A percentile compares a stretch with the other conserved stretches of the same genome.
Evolutionary conservation across 192 early-diverging fungal genomes (phyloP).

Genomic region (Coemansia nantahalensis): DNA sequence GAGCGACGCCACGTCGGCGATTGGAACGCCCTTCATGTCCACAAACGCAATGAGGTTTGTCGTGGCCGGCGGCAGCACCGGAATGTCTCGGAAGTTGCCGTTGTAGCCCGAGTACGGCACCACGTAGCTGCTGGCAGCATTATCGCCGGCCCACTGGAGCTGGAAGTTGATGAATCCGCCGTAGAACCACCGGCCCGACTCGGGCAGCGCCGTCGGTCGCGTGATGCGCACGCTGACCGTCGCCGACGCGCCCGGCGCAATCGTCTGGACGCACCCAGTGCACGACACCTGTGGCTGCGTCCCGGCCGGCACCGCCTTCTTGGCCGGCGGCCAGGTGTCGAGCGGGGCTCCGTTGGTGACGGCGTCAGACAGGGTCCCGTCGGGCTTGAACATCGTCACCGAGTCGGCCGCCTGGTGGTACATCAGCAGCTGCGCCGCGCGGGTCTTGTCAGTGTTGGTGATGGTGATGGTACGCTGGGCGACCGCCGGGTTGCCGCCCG

Average conservation of each 20-base stretch:
- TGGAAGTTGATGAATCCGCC: conserved; percentile 44
- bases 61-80: conserved; percentile 7
- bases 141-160: conserved; percentile 14
- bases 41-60: conserved; percentile 14
- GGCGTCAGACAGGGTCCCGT: conserved; percentile 9
- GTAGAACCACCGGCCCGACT: conserved; percentile 50
- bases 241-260: conserved; percentile 17
- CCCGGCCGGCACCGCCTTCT: neutral
- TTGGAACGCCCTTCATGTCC: neutral
- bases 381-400: conserved; percentile 28
- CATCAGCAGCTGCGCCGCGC: conserved; percentile 11
- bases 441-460: conserved; percentile 22
- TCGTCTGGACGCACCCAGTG: neutral
- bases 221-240: conserved; percentile 11
- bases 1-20: neutral
- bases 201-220: conserved; percentile 20
- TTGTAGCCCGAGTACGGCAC: conserved; percentile 49
- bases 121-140: neutral
- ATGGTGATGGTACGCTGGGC: conserved; percentile 19
- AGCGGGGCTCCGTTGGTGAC: neutral
- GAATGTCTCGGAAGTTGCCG: conserved; percentile 26
- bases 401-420: conserved; percentile 21
- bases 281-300: conserved; percentile 7
- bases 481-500: neutral
- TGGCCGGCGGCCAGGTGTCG: conserved; percentile 14